phyloP scores from a whole-genome alignment of 306 rosid species.

The Hippophae gyantsensis region DNA sequence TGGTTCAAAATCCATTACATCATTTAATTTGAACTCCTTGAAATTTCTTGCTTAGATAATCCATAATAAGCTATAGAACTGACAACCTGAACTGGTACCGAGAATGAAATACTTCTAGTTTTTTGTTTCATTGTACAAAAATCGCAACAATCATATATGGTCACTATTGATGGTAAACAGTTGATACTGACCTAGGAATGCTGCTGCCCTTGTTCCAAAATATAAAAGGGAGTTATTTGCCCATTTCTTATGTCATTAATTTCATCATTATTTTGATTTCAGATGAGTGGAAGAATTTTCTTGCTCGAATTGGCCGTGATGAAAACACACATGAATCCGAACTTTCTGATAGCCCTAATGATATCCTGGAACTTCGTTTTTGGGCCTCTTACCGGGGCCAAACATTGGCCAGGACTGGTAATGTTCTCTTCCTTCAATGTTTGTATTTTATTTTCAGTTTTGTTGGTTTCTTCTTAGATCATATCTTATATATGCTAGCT shows the following conservation, averaged over 20 bases:
- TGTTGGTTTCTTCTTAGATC: background rate
- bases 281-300: constrained; percentile 98
- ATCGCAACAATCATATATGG: no score
- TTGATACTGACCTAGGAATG: no score
- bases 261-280: constrained; percentile 7
- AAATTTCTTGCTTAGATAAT: no score
- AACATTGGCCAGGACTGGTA: constrained; percentile 96
- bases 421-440: constrained; percentile 12
- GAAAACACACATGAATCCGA: constrained; percentile 55
- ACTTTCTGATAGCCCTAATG: constrained; percentile 46
- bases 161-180: no score
- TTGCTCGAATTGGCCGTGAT: constrained; percentile 75
- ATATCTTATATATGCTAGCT: background rate
- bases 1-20: no score
- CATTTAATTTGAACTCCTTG: no score
- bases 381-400: constrained; percentile 99
- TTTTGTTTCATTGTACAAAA: no score
- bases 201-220: no score
- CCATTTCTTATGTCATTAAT: background rate
- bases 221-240: background rate
- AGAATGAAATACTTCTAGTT: no score
- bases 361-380: constrained; percentile 80
- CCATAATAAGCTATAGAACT: no score
- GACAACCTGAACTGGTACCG: no score
- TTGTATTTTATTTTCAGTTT: background rate